Evolutionary conservation across 257 asterid species (phyloP).

Genomic region (Scutellaria galericulata): DNA sequence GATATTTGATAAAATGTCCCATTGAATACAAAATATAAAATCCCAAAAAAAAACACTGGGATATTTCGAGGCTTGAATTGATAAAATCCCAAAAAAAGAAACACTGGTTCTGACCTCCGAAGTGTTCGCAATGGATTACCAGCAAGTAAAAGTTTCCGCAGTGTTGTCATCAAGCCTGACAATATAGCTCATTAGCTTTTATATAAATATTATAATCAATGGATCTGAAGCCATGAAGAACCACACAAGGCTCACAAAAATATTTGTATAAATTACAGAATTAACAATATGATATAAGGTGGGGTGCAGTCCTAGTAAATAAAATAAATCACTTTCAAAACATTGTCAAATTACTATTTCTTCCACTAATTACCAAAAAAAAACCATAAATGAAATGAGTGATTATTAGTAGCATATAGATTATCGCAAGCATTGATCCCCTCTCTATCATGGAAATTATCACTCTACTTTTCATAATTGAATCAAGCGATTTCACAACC

Average conservation of each 20-base stretch:
- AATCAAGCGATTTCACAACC: neutral
- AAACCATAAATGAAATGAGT: slow-evolving; percentile 10
- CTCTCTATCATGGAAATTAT: slow-evolving; percentile 21
- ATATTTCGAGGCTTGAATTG: too few species aligned
- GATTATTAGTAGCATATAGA: slow-evolving; percentile 4
- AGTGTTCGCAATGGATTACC: slow-evolving; percentile 94
- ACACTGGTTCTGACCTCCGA: slow-evolving; percentile 67
- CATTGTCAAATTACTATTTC: slow-evolving; percentile 8
- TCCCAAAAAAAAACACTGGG: slow-evolving; percentile 5
- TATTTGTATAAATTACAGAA: neutral
- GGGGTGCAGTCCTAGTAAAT: neutral
- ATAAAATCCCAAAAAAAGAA: neutral
- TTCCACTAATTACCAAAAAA: neutral
- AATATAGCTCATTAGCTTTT: slow-evolving; percentile 38
- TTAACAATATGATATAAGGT: neutral
- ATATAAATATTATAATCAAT: slow-evolving; percentile 6
- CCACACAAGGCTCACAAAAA: neutral
- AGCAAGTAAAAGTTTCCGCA: slow-evolving; percentile 85
- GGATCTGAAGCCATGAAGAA: slow-evolving; percentile 15
- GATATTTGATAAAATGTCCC: too few species aligned
- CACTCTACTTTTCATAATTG: slow-evolving; percentile 1
- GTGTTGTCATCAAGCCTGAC: slow-evolving; percentile 85
- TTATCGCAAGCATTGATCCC: slow-evolving; percentile 13
- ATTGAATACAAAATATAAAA: too few species aligned
- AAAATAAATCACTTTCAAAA: slow-evolving; percentile 19